These are phyloP conservation scores for Hypoxylon rickii DNA, from an alignment of 495 filamentous ascomycete species.

Conservation along the genomic window DNA sequence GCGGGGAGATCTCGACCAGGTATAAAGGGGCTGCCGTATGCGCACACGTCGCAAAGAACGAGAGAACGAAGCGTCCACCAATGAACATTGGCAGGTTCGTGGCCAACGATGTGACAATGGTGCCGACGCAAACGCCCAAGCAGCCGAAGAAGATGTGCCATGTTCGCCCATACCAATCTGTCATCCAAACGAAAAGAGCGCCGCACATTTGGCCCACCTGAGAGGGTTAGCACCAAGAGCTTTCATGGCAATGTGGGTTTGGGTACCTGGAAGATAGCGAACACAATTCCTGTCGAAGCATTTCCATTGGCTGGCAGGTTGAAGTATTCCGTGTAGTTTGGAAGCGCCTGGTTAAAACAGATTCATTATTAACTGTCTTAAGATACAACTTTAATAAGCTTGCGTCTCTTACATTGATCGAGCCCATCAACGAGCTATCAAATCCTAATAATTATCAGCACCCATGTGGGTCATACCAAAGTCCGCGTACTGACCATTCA, in stretches of 20 bases:
- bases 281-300: slow-evolving; percentile 40
- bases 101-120: slow-evolving; percentile 47
- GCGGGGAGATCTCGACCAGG: slow-evolving; percentile 75
- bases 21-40: slow-evolving; percentile 74
- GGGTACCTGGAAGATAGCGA: slow-evolving; percentile 42
- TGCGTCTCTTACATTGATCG: slow-evolving; percentile 34
- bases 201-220: slow-evolving; percentile 39
- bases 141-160: slow-evolving; percentile 59
- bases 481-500: slow-evolving; percentile 37
- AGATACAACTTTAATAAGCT: not conserved
- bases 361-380: not conserved
- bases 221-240: not conserved
- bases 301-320: slow-evolving; percentile 28
- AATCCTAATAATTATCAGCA: slow-evolving; percentile 25
- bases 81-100: slow-evolving; percentile 58
- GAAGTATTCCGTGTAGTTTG: slow-evolving; percentile 39
- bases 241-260: too few relatives aligned
- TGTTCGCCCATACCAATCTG: slow-evolving; percentile 50
- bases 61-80: slow-evolving; percentile 75
- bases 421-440: slow-evolving; percentile 42
- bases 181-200: slow-evolving; percentile 38
- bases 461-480: not conserved
- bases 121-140: slow-evolving; percentile 67
- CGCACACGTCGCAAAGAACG: slow-evolving; percentile 71
- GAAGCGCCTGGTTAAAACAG: slow-evolving; percentile 27